Percentiles rank a stretch among this genome's conserved stretches.
Evolutionary conservation across 208 protist species (phyloP).

Genomic region (Crithidia expoeki): DNA sequence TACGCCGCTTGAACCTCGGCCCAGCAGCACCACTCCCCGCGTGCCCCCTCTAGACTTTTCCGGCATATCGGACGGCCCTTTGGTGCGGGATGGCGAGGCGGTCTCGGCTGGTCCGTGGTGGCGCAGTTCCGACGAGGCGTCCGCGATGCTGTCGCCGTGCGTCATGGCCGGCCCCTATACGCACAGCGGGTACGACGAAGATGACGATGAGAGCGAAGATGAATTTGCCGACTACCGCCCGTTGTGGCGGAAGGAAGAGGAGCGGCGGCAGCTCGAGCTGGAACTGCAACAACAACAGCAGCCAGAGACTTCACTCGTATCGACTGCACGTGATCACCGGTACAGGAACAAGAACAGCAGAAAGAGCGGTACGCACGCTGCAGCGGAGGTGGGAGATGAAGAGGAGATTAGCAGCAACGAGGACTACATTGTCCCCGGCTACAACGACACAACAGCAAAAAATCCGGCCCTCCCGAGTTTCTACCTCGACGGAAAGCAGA

Average conservation of each 20-base stretch:
- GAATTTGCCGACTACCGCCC: constrained; percentile 16
- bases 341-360: neutral
- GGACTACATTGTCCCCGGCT: constrained; percentile 12
- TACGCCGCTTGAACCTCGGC: neutral
- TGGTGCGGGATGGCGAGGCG: constrained; percentile 23
- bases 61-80: constrained; percentile 20
- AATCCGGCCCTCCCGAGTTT: neutral
- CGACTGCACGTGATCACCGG: too few relatives aligned
- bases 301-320: too few relatives aligned
- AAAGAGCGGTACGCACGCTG: neutral
- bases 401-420: constrained; percentile 16
- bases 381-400: neutral
- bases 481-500: neutral
- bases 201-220: constrained; percentile 28
- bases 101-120: constrained; percentile 11
- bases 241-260: constrained; percentile 13
- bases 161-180: neutral
- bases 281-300: constrained; percentile 1
- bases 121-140: constrained; percentile 10
- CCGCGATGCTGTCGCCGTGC: constrained; percentile 10
- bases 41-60: constrained; percentile 24
- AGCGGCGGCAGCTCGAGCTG: constrained; percentile 5
- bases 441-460: neutral
- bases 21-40: constrained; percentile 4
- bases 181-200: constrained; percentile 12